Evolutionary conservation across 148 eudicot species (phyloP).

Genomic region (Camellia granthamiana): DNA sequence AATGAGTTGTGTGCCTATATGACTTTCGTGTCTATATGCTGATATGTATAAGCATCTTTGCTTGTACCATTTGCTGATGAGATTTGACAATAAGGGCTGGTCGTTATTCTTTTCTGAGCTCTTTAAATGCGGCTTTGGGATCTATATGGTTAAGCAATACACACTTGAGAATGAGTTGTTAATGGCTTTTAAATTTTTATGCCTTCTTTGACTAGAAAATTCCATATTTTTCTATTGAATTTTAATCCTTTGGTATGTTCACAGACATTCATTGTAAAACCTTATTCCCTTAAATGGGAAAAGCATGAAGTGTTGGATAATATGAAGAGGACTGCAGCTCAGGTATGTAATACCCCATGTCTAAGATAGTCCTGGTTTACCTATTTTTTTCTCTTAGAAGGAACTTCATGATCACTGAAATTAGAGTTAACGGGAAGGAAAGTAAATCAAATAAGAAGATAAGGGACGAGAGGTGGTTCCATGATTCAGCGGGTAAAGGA

Average conservation of each 20-base stretch:
- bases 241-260: conserved; percentile 17
- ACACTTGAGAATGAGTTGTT: not conserved
- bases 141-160: not conserved
- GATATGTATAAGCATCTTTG: conserved; percentile 2
- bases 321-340: conserved; percentile 57
- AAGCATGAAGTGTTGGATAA: conserved; percentile 67
- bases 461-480: too few species aligned
- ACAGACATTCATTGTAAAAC: conserved; percentile 76
- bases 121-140: not conserved
- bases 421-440: too few species aligned
- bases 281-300: conserved; percentile 77
- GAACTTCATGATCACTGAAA: not conserved
- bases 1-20: not conserved
- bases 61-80: not conserved
- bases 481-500: too few species aligned
- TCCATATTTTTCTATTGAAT: too few species aligned
- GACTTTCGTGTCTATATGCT: not conserved
- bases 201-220: too few species aligned
- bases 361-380: not conserved
- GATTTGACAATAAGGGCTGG: not conserved
- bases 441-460: too few species aligned
- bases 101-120: not conserved
- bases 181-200: too few species aligned
- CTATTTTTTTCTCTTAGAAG: not conserved
- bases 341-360: conserved; percentile 48